A percentile compares a stretch with the other conserved stretches of the same genome.
These are phyloP conservation scores for Tolypocladium guangdongense DNA, from an alignment of 2,329 filamentous ascomycete genomes.

Conservation along the genomic window DNA sequence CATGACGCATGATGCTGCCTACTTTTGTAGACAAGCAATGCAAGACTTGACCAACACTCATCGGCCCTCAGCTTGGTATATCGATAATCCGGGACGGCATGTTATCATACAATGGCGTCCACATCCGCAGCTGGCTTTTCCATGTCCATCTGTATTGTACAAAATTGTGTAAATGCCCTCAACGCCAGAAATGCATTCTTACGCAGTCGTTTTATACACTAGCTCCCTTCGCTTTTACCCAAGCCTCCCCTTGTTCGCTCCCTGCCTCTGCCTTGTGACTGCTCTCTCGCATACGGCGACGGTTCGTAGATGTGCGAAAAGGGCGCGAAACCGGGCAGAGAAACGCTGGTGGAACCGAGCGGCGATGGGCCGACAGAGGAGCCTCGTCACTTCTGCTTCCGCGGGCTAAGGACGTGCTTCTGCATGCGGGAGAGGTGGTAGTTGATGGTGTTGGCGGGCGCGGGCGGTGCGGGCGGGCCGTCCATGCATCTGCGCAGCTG, in stretches of 20 bases:
- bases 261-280: background rate
- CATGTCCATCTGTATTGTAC: background rate
- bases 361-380: background rate
- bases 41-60: background rate
- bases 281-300: background rate
- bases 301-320: background rate
- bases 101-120: background rate
- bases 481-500: conserved; percentile 69
- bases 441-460: conserved; percentile 70
- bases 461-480: conserved; percentile 42
- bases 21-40: background rate
- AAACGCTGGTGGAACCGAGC: background rate
- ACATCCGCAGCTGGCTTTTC: background rate
- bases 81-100: background rate
- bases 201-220: background rate
- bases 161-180: background rate
- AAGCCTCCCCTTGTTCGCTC: background rate
- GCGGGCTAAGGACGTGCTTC: conserved; percentile 49
- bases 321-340: background rate
- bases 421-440: conserved; percentile 76
- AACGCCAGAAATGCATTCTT: background rate
- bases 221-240: background rate
- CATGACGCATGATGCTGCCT: background rate
- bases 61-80: background rate
- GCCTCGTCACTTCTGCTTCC: conserved; percentile 21